phyloP scores from a whole-genome alignment of 495 filamentous ascomycete species.

The Chaetomium cochliodes region DNA sequence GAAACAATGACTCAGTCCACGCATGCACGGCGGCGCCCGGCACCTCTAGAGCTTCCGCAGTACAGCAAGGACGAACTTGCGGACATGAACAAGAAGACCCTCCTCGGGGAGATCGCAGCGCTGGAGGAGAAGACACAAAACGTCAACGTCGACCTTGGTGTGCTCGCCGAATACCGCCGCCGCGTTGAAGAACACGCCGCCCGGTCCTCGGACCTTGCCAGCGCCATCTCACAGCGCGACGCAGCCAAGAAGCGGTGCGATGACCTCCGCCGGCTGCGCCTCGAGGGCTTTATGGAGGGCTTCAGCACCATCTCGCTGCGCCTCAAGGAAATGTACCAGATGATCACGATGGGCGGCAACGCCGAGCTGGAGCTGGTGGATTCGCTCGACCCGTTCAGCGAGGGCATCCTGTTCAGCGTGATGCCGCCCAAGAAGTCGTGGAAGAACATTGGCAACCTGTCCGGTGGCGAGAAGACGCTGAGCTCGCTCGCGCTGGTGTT shows the following conservation, averaged over 20 bases:
- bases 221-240: conserved; percentile 74
- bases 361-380: conserved; percentile 97
- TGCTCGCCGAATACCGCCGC: conserved; percentile 89
- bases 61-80: conserved; percentile 88
- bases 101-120: conserved; percentile 84
- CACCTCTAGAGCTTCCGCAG: conserved; percentile 62
- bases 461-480: conserved; percentile 94
- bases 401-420: conserved; percentile 93
- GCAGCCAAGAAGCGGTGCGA: conserved; percentile 85
- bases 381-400: conserved; percentile 90
- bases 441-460: conserved; percentile 97
- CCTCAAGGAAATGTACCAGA: conserved; percentile 99
- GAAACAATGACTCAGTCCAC: conserved; percentile 33
- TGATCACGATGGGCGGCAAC: conserved; percentile 99
- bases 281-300: conserved; percentile 98
- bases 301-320: conserved; percentile 92
- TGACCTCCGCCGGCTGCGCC: conserved; percentile 79
- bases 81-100: conserved; percentile 84
- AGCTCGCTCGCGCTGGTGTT: conserved; percentile 93
- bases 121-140: conserved; percentile 93
- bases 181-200: conserved; percentile 82
- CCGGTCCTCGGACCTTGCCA: conserved; percentile 74
- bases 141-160: conserved; percentile 81
- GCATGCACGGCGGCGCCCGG: conserved; percentile 27
- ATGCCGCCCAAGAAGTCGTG: conserved; percentile 99